Base-by-base conservation (phyloP, 2,329 filamentous ascomycete species). In the Alternaria triticina region DNA sequence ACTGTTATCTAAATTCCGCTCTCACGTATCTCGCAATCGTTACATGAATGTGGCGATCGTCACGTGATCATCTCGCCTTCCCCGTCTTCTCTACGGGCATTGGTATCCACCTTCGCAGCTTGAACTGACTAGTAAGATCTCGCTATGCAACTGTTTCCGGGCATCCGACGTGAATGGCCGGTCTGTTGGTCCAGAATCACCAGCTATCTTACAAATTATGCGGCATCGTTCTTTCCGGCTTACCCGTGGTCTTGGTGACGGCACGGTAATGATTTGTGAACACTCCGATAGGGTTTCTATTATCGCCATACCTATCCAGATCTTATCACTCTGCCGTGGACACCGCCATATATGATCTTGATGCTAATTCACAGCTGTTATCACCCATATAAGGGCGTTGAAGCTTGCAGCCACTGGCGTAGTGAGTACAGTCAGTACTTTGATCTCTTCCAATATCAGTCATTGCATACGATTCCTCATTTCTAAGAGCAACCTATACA, bases 111-210 rank as follows among this genome's bases (percentile, higher is more conserved):
- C n/a, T n/a, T n/a, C n/a, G n/a, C n/a, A n/a, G n/a, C n/a, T n/a
- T n/a, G n/a, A n/a, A n/a, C n/a, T n/a, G n/a, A n/a, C n/a, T n/a
- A n/a, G n/a, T n/a, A n/a, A n/a, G n/a, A n/a, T 40, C 33, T 17
- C 15, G 15, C 2, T 3, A 17, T 40, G 17, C 8, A 17, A 3
- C 33, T 40, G 1, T 4, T 40, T 40, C 15, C 8, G 15, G 33
- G 0, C 4, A 40, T 40, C 33, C 8, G 15, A 17, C 1, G 1
- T 10, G n/a, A n/a, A n/a, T n/a, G n/a, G n/a, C n/a, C n/a, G n/a
- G n/a, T n/a, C n/a, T n/a, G n/a, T n/a, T n/a, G n/a, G n/a, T n/a
- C n/a, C n/a, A n/a, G n/a, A n/a, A n/a, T n/a, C n/a, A n/a, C n/a
- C n/a, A n/a, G n/a, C n/a, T n/a, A n/a, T n/a, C 33, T 40, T 40